phyloP scores from a whole-genome alignment of 257 asterid genomes.

The Forsythia viridissima region DNA sequence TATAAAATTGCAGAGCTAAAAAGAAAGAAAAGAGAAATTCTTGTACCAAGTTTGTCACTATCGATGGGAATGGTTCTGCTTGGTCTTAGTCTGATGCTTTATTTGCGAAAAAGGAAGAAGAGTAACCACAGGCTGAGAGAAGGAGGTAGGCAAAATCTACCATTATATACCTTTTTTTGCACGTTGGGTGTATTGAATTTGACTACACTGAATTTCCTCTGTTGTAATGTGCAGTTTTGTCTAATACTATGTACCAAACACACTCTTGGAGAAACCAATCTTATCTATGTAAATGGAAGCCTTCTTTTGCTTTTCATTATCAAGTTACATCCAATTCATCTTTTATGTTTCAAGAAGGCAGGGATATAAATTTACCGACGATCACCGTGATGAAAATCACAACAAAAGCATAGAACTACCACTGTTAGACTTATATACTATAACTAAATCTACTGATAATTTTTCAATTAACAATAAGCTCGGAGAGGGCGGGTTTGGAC shows the following conservation, averaged over 20 bases:
- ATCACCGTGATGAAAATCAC: background rate
- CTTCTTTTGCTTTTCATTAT: background rate
- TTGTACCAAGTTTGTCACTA: background rate
- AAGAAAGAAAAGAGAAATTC: background rate
- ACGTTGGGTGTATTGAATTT: too few species aligned
- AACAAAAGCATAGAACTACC: constrained; percentile 25
- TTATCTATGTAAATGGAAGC: too few species aligned
- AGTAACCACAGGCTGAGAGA: background rate
- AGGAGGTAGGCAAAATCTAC: background rate
- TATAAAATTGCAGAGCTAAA: background rate
- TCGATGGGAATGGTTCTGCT: constrained; percentile 12
- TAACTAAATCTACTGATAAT: constrained; percentile 25
- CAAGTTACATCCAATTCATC: background rate
- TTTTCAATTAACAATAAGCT: constrained; percentile 29
- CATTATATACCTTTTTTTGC: background rate
- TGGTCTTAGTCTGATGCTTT: constrained; percentile 5
- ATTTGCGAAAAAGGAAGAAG: background rate
- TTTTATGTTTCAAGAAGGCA: background rate
- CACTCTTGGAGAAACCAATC: background rate
- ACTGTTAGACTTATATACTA: constrained; percentile 17
- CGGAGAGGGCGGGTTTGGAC: constrained; percentile 32
- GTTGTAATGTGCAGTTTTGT: too few species aligned
- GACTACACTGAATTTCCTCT: too few species aligned
- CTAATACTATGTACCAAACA: too few species aligned
- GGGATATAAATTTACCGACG: too few species aligned